Base-by-base conservation (phyloP, 495 filamentous ascomycete genomes). In the Cryomyces minteri region DNA sequence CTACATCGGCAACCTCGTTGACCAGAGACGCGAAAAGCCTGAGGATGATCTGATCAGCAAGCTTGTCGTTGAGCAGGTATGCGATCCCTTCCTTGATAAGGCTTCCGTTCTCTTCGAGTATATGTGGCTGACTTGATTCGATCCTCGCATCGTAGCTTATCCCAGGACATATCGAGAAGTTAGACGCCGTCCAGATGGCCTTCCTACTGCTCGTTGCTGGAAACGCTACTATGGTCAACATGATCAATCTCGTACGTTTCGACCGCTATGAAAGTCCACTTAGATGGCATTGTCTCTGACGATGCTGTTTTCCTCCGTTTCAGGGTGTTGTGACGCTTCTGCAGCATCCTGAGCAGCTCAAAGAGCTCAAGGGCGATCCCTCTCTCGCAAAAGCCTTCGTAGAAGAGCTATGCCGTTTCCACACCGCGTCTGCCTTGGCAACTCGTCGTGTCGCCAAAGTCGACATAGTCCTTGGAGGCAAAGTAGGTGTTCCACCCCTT, bases 141-240 rank as follows among this genome's bases (percentile, higher is more conserved):
- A 14, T 40, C 6, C 1, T 33, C n/a, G 10, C 11, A 6, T 9
- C 14, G 9, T 12, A 50, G 40, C 43, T 59, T 6, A 56, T 54
- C 28, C 53, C 55, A 5, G 67, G 67, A 3, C 45, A 63, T 14
- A 51, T 70, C 9, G 50, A 58, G 3, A 60, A 55, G 49, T 50
- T 45, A 0, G 65, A 67, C 31, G 64, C 59, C 0, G 56, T 63
- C 1, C 60, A 64, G 44, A 64, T 67, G 43, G 62, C 65, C 0
- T 69, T 67, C 49, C 47, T 70, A 28, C 48, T 68, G 32, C 60
- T 70, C 1, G 65, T 67, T 0, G 67, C 67, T 0, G 67, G 65
- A 4, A 70, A 69, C 37, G 65, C 67, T 0, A 67, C 67, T 6
- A 67, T 70, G 62, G 60, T 70, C 8, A 67, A 62, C 49, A 68